Evolutionary conservation across 148 eudicot genomes (phyloP).

Genomic region (Amaranthus palmeri): DNA sequence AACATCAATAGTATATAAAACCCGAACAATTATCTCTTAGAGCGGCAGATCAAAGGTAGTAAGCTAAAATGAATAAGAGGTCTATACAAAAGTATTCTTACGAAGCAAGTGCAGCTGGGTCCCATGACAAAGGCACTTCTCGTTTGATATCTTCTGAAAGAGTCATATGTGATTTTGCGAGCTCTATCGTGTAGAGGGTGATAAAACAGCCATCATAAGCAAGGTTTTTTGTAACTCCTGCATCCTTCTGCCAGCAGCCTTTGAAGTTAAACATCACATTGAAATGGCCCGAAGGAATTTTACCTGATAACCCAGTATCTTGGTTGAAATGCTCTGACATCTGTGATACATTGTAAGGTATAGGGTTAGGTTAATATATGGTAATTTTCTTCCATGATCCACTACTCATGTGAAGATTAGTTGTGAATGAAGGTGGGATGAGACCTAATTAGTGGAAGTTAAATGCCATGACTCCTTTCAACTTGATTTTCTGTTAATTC

Average conservation of each 20-base stretch:
- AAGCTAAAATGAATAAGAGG: background rate
- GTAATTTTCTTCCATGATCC: background rate
- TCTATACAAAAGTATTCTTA: constrained; percentile 29
- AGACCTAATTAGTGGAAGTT: no score
- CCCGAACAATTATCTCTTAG: background rate
- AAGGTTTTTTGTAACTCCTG: constrained; percentile 63
- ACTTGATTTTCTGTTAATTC: no score
- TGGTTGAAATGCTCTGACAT: constrained; percentile 94
- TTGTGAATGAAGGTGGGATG: no score
- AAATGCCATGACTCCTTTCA: no score
- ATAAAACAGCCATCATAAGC: constrained; percentile 94
- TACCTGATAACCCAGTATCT: constrained; percentile 69
- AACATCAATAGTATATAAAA: background rate
- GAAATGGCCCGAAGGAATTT: constrained; percentile 86
- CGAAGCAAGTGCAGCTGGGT: constrained; percentile 84
- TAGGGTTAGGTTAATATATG: constrained; percentile 3
- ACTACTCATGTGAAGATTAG: background rate
- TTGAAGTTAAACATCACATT: constrained; percentile 68
- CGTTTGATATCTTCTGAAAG: constrained; percentile 66
- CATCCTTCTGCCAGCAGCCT: constrained; percentile 89
- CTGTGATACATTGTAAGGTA: constrained; percentile 32
- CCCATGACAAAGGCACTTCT: constrained; percentile 89
- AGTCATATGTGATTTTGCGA: constrained; percentile 56
- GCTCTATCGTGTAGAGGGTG: constrained; percentile 70
- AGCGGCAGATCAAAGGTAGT: background rate